Conservation (phyloP, 2,329 filamentous ascomycete species). For the Arthroderma sp. region DNA sequence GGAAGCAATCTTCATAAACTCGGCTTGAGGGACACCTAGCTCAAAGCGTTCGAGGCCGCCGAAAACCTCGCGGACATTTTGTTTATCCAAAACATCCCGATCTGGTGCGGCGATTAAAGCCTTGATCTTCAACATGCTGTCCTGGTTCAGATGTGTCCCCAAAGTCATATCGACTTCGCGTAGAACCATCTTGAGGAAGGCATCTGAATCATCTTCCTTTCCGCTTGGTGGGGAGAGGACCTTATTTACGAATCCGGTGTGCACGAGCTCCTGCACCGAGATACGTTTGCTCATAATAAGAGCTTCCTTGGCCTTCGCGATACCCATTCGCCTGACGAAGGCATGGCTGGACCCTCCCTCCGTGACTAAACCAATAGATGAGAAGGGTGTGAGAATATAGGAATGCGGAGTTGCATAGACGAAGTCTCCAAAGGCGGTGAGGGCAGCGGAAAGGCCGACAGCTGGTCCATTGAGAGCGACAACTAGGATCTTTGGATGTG, state of each 20-base stretch:
- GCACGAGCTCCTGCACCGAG: constrained; percentile 57
- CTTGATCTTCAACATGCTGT: constrained; percentile 76
- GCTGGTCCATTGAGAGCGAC: constrained; percentile 85
- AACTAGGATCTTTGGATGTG: constrained; percentile 86
- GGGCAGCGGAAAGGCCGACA: constrained; percentile 73
- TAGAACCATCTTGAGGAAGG: constrained; percentile 61
- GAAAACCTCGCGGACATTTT: constrained; percentile 77
- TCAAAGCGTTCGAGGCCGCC: constrained; percentile 71
- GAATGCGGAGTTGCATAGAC: constrained; percentile 72
- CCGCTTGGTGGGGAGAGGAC: constrained; percentile 51
- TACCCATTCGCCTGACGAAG: constrained; percentile 68
- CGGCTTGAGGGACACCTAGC: constrained; percentile 68
- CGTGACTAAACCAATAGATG: constrained; percentile 74
- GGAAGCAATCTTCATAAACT: constrained; percentile 73
- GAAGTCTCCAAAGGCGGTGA: constrained; percentile 79
- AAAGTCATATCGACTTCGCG: constrained; percentile 69
- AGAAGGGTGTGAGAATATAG: constrained; percentile 85
- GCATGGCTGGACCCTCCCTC: constrained; percentile 73
- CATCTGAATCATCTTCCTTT: constrained; percentile 49
- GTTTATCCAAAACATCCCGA: constrained; percentile 57
- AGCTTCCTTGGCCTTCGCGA: constrained; percentile 78
- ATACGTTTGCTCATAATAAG: constrained; percentile 81
- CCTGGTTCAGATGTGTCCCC: constrained; percentile 65
- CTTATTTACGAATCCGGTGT: constrained; percentile 73
- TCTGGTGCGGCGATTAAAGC: constrained; percentile 64